Percentiles rank a stretch among this genome's conserved stretches.
Evolutionary conservation across 1,139 yeast species (phyloP).

Genomic region (Taphrina confusa): DNA sequence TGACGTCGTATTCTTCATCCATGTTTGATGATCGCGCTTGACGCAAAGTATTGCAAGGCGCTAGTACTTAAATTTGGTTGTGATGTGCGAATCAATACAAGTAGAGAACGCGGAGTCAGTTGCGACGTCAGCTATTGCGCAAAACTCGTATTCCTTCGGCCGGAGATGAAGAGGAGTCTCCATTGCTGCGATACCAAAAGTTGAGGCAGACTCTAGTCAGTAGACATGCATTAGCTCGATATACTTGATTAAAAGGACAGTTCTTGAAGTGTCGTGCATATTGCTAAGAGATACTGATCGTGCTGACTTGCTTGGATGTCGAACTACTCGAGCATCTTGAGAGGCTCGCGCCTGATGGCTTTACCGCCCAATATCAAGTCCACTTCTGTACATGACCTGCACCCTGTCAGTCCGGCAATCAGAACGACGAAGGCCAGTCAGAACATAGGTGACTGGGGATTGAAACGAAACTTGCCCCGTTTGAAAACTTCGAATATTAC

Average conservation of each 20-base stretch:
- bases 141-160: neutral
- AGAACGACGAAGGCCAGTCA: slow-evolving; percentile 20
- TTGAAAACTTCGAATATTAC: slow-evolving; percentile 28
- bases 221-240: no score
- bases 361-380: slow-evolving; percentile 21
- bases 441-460: slow-evolving; percentile 36
- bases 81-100: neutral
- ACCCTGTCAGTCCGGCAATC: slow-evolving; percentile 24
- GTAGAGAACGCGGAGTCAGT: slow-evolving; percentile 6
- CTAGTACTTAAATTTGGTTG: neutral
- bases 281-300: no score
- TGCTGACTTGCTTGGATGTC: slow-evolving; percentile 2
- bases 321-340: slow-evolving; percentile 13
- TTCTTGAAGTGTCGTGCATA: no score
- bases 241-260: no score
- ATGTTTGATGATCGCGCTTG: slow-evolving; percentile 47
- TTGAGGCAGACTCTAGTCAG: no score
- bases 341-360: slow-evolving; percentile 22
- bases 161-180: neutral
- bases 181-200: neutral
- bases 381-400: neutral
- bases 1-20: slow-evolving; percentile 96
- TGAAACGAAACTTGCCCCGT: slow-evolving; percentile 31
- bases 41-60: neutral
- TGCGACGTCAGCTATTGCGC: slow-evolving; percentile 7